phyloP scores from a whole-genome alignment of 2,329 filamentous ascomycete genomes.

The Colletotrichum tanaceti region DNA sequence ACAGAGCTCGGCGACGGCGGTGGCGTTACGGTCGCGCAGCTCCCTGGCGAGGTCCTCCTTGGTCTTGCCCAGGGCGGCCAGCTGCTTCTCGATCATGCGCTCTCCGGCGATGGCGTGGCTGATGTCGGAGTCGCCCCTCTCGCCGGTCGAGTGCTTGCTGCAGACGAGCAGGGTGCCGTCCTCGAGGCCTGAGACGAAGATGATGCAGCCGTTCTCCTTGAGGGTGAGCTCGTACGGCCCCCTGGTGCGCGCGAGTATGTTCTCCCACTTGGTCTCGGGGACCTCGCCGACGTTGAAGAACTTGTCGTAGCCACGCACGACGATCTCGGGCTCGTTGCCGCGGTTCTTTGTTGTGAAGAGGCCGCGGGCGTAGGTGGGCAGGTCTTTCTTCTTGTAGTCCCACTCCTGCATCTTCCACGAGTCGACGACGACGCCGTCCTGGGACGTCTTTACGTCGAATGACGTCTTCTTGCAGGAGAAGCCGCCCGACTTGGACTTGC shows the following conservation, averaged over 20 bases:
- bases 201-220: slow-evolving; percentile 99
- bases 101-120: slow-evolving; percentile 91
- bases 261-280: slow-evolving; percentile 81
- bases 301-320: slow-evolving; percentile 93
- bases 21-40: slow-evolving; percentile 84
- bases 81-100: slow-evolving; percentile 81
- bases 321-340: slow-evolving; percentile 79
- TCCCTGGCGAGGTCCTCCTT: slow-evolving; percentile 81
- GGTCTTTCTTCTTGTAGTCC: slow-evolving; percentile 89
- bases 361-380: slow-evolving; percentile 93
- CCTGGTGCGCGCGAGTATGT: slow-evolving; percentile 78
- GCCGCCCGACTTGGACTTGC: slow-evolving; percentile 64
- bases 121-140: slow-evolving; percentile 74
- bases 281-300: slow-evolving; percentile 97
- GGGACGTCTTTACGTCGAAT: slow-evolving; percentile 74
- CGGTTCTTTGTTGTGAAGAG: slow-evolving; percentile 85
- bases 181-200: slow-evolving; percentile 92
- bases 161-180: slow-evolving; percentile 94
- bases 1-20: slow-evolving; percentile 94
- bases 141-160: slow-evolving; percentile 96
- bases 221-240: slow-evolving; percentile 95
- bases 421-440: slow-evolving; percentile 76
- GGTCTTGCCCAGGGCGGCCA: slow-evolving; percentile 80
- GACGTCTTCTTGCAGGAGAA: slow-evolving; percentile 85
- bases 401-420: slow-evolving; percentile 96